Conservation (phyloP, 768 basidiomycete genomes). For the Amanita pallidorosea region DNA sequence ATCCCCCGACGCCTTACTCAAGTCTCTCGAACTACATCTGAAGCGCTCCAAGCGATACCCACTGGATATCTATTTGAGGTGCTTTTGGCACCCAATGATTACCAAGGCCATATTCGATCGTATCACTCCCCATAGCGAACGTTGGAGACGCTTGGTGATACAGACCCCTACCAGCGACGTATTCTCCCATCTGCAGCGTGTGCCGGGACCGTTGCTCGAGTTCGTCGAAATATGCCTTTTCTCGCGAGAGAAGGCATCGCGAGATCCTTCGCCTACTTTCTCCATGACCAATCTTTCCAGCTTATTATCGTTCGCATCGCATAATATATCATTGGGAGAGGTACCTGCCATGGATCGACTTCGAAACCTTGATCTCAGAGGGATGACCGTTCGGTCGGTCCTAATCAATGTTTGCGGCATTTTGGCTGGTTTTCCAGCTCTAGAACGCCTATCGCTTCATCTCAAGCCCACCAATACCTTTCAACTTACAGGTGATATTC, state of each 20-base stretch:
- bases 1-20: slow-evolving; percentile 10
- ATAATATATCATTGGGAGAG: slow-evolving; percentile 17
- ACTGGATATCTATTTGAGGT: slow-evolving; percentile 17
- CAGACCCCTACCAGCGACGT: slow-evolving; percentile 13
- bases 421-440: slow-evolving; percentile 12
- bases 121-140: slow-evolving; percentile 17
- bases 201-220: slow-evolving; percentile 14
- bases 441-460: slow-evolving; percentile 17
- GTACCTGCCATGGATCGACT: slow-evolving; percentile 14
- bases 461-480: slow-evolving; percentile 16
- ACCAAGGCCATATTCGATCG: slow-evolving; percentile 14
- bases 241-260: slow-evolving; percentile 11
- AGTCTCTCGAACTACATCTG: slow-evolving; percentile 14
- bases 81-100: slow-evolving; percentile 16
- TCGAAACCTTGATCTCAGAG: slow-evolving; percentile 18
- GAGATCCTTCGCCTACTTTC: slow-evolving; percentile 9
- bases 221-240: slow-evolving; percentile 16
- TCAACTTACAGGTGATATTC: slow-evolving; percentile 3
- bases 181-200: slow-evolving; percentile 13
- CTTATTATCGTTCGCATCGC: slow-evolving; percentile 15
- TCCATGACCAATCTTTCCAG: slow-evolving; percentile 14
- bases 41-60: slow-evolving; percentile 18
- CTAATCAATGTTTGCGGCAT: slow-evolving; percentile 11
- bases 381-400: slow-evolving; percentile 17
- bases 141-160: slow-evolving; percentile 18